Evolutionary conservation across 1,284 basidiomycete genomes (phyloP).

Genomic region (Tilletiopsis washingtonensis): DNA sequence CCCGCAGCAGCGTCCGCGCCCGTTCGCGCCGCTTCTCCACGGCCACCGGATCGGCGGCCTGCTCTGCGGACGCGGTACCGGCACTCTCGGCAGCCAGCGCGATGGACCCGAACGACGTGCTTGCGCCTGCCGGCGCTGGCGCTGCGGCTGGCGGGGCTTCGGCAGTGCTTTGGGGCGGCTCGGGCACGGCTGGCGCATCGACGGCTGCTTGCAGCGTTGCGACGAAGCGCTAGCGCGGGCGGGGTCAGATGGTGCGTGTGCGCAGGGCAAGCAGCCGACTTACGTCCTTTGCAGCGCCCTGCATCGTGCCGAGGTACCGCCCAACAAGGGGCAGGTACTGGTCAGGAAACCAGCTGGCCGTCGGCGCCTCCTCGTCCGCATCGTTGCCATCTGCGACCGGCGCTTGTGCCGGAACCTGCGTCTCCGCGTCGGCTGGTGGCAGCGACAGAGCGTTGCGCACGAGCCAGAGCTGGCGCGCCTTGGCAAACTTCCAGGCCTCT

Average conservation of each 20-base stretch:
- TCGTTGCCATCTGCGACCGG: not conserved
- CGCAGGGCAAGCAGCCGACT: too few species aligned
- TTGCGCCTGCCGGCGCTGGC: not conserved
- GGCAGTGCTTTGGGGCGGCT: not conserved
- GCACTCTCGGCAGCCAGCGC: not conserved
- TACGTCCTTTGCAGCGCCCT: constrained; percentile 1
- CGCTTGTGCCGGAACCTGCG: not conserved
- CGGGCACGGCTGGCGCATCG: not conserved
- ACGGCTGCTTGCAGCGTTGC: not conserved
- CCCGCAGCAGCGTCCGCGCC: too few species aligned
- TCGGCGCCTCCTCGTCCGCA: not conserved
- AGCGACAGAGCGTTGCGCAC: constrained; percentile 12
- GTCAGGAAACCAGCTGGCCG: not conserved
- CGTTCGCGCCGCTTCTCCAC: too few species aligned
- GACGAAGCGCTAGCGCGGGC: not conserved
- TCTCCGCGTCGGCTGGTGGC: not conserved
- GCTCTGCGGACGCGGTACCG: too few species aligned
- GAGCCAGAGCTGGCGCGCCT: constrained; percentile 17
- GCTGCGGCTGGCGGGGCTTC: not conserved
- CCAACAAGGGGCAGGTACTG: not conserved
- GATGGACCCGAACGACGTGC: not conserved
- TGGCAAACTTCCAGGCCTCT: constrained; percentile 21
- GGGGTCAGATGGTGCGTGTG: too few species aligned
- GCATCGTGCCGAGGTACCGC: not conserved
- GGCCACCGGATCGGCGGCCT: too few species aligned